These are phyloP conservation scores for Tulasnella sp. DNA, from an alignment of 768 basidiomycete species.

Conservation along the genomic window DNA sequence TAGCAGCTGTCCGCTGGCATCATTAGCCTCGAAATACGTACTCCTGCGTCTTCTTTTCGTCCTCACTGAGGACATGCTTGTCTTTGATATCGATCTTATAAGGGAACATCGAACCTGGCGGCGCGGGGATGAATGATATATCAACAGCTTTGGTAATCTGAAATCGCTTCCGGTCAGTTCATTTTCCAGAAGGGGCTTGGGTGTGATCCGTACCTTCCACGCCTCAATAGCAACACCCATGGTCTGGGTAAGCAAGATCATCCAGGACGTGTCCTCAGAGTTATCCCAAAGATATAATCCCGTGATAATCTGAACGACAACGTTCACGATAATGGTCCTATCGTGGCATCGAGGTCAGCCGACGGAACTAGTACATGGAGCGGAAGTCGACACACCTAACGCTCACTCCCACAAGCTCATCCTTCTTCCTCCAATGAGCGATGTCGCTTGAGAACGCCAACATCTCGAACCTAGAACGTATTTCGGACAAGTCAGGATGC, in stretches of 20 bases:
- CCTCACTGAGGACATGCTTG: slow-evolving; percentile 93
- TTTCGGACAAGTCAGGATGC: background rate
- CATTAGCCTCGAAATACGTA: slow-evolving; percentile 43
- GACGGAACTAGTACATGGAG: slow-evolving; percentile 32
- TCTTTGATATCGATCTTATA: slow-evolving; percentile 84
- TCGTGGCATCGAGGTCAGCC: slow-evolving; percentile 36
- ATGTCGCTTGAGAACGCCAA: slow-evolving; percentile 92
- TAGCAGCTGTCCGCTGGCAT: background rate
- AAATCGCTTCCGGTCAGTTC: background rate
- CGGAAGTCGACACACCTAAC: slow-evolving; percentile 57
- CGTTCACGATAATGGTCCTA: slow-evolving; percentile 75
- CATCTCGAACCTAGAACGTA: background rate
- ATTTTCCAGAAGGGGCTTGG: background rate
- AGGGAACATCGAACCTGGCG: slow-evolving; percentile 65
- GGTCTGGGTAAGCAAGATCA: slow-evolving; percentile 89
- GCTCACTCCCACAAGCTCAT: slow-evolving; percentile 93
- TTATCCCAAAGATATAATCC: slow-evolving; percentile 93
- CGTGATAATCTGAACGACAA: slow-evolving; percentile 81
- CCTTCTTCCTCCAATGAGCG: slow-evolving; percentile 90
- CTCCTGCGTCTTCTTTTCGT: slow-evolving; percentile 98
- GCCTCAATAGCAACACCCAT: slow-evolving; percentile 81
- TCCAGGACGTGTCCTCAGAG: slow-evolving; percentile 93
- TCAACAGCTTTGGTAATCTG: slow-evolving; percentile 90
- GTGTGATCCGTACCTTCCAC: slow-evolving; percentile 69
- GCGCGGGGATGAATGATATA: slow-evolving; percentile 61